These are phyloP conservation scores for Ophiostoma sp. DNA, from an alignment of 2,329 filamentous ascomycete species.

Conservation along the genomic window DNA sequence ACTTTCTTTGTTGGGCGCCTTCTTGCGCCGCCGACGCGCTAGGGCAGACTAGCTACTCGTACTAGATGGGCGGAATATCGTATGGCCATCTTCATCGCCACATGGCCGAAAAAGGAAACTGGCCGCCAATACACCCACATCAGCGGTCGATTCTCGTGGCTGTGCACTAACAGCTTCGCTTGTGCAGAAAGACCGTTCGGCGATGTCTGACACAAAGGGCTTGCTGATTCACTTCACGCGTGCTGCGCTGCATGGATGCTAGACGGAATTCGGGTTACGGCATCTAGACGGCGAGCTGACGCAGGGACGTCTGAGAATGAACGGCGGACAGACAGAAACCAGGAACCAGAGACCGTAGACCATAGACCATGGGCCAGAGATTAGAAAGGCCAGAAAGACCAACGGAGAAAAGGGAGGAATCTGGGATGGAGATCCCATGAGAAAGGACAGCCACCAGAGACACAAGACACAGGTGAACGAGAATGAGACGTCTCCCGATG, in stretches of 20 bases:
- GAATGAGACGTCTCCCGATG: no score
- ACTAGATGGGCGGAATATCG: neutral
- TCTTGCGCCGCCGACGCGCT: slow-evolving; percentile 8
- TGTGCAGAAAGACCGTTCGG: slow-evolving; percentile 4
- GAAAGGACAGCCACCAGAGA: slow-evolving; percentile 1
- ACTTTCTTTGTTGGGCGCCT: slow-evolving; percentile 1
- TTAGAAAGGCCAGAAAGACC: neutral
- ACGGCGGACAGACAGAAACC: neutral
- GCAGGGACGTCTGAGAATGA: neutral
- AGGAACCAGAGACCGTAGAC: neutral
- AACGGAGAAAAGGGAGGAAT: neutral
- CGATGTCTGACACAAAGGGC: neutral
- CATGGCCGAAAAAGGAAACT: slow-evolving; percentile 3
- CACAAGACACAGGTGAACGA: neutral
- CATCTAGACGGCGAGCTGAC: slow-evolving; percentile 3
- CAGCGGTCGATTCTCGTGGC: neutral
- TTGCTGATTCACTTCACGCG: slow-evolving; percentile 1
- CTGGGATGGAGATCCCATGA: neutral
- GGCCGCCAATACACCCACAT: neutral
- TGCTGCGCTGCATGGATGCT: slow-evolving; percentile 4
- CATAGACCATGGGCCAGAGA: neutral
- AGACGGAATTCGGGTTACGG: neutral
- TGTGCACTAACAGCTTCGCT: slow-evolving; percentile 1
- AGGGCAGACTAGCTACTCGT: neutral
- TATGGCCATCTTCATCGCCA: neutral